These are phyloP conservation scores for Annulohypoxylon maeteangense DNA, from an alignment of 495 filamentous ascomycete species.

Conservation along the genomic window DNA sequence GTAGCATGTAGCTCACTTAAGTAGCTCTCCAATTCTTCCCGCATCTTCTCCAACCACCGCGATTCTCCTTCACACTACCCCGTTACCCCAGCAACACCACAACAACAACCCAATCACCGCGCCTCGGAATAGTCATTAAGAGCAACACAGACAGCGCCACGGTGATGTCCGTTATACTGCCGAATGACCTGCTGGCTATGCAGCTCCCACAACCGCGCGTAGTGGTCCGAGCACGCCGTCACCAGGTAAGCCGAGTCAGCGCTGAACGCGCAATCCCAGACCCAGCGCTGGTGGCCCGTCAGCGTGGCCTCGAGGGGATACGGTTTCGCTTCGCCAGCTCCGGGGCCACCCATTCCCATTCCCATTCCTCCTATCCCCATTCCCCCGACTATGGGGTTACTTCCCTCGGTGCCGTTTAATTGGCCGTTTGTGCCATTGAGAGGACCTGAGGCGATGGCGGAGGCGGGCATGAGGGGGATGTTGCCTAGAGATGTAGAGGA, in stretches of 20 bases:
- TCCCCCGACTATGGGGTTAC: not conserved
- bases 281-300: constrained; percentile 96
- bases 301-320: constrained; percentile 90
- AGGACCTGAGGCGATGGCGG: constrained; percentile 10
- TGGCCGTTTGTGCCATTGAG: constrained; percentile 28
- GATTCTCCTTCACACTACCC: not conserved
- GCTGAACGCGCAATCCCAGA: constrained; percentile 99
- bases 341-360: not conserved
- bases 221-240: constrained; percentile 98
- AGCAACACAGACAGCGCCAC: constrained; percentile 94
- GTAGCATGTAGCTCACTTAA: not conserved
- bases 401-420: constrained; percentile 16
- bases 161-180: constrained; percentile 97
- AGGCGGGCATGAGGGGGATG: not conserved
- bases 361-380: not conserved
- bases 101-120: constrained; percentile 50
- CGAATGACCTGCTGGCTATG: constrained; percentile 85
- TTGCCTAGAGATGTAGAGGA: constrained; percentile 32
- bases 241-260: constrained; percentile 96
- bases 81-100: not conserved
- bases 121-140: constrained; percentile 95
- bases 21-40: not conserved
- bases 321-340: constrained; percentile 54
- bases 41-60: too few species aligned
- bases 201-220: constrained; percentile 96